Evolutionary conservation across 106 monocot species (phyloP).

Genomic region (Phalaenopsis equestris): DNA sequence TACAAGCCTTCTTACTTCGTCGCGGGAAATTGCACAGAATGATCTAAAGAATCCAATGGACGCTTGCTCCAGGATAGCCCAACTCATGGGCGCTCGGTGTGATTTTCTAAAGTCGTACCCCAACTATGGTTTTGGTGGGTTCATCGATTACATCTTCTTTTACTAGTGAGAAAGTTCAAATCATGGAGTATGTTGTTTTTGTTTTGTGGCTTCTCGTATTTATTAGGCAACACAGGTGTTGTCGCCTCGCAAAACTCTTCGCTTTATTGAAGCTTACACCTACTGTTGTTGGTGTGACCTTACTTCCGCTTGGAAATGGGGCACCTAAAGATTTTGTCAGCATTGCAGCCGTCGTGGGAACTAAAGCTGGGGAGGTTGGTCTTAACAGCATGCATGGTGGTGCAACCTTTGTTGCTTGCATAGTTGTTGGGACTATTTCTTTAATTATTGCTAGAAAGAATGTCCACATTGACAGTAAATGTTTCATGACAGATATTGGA

Average conservation of each 20-base stretch:
- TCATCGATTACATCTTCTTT: conserved; percentile 74
- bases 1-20: conserved; percentile 18
- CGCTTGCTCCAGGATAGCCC: conserved; percentile 35
- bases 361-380: conserved; percentile 71
- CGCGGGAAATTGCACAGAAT: conserved; percentile 6
- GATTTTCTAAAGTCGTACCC: conserved; percentile 54
- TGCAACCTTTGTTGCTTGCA: conserved; percentile 76
- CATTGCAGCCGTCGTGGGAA: conserved; percentile 75
- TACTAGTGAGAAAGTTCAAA: conserved; percentile 52
- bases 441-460: conserved; percentile 60
- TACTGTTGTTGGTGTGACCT: conserved; percentile 84
- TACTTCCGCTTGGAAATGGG: conserved; percentile 91
- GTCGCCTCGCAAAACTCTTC: conserved; percentile 72
- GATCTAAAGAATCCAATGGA: conserved; percentile 25
- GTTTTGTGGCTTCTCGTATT: conserved; percentile 53
- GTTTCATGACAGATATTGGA: conserved; percentile 71
- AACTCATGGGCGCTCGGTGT: conserved; percentile 46
- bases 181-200: conserved; percentile 51
- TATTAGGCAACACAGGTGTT: conserved; percentile 88
- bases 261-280: conserved; percentile 59
- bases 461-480: conserved; percentile 65
- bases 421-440: conserved; percentile 73
- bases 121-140: conserved; percentile 55
- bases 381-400: conserved; percentile 88
- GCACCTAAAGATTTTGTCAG: conserved; percentile 94